Evolutionary conservation across 2,329 filamentous ascomycete genomes (phyloP).

Genomic region (Apiospora malaysiana): DNA sequence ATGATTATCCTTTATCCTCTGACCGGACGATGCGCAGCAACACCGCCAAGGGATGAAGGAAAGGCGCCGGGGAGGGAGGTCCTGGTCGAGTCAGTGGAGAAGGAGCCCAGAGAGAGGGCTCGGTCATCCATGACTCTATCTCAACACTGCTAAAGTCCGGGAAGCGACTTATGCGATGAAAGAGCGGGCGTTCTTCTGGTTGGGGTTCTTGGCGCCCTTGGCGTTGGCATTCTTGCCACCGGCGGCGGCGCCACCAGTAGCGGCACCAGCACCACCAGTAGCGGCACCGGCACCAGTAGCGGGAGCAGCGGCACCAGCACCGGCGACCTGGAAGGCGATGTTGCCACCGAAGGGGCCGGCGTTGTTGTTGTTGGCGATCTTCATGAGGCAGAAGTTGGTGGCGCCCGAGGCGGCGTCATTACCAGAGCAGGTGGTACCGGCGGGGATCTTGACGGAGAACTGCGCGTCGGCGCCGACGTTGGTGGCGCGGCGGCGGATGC

Average conservation of each 20-base stretch:
- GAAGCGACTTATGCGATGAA: constrained; percentile 1
- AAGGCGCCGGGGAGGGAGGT: neutral
- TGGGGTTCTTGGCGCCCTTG: constrained; percentile 20
- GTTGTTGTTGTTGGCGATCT: constrained; percentile 31
- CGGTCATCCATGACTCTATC: neutral
- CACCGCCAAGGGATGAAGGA: neutral
- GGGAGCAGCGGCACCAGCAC: constrained; percentile 13
- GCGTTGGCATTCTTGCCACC: neutral
- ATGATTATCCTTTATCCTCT: neutral
- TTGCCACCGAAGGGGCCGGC: constrained; percentile 30
- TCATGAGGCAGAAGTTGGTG: constrained; percentile 30
- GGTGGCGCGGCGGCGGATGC: constrained; percentile 22
- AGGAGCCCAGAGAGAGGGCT: neutral
- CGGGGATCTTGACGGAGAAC: constrained; percentile 27
- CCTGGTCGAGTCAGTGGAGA: neutral
- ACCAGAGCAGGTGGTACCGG: constrained; percentile 30
- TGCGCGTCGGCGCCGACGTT: neutral
- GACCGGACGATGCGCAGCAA: neutral
- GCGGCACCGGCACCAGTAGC: neutral
- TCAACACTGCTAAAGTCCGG: neutral
- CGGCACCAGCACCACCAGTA: neutral
- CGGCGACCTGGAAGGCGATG: constrained; percentile 31
- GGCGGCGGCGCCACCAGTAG: neutral
- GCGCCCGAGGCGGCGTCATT: constrained; percentile 21
- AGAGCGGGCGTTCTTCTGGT: constrained; percentile 16